A percentile compares a stretch with the other conserved stretches of the same genome.
Evolutionary conservation across 1,284 basidiomycete genomes (phyloP).

Genomic region (Ustilago xerochloae): DNA sequence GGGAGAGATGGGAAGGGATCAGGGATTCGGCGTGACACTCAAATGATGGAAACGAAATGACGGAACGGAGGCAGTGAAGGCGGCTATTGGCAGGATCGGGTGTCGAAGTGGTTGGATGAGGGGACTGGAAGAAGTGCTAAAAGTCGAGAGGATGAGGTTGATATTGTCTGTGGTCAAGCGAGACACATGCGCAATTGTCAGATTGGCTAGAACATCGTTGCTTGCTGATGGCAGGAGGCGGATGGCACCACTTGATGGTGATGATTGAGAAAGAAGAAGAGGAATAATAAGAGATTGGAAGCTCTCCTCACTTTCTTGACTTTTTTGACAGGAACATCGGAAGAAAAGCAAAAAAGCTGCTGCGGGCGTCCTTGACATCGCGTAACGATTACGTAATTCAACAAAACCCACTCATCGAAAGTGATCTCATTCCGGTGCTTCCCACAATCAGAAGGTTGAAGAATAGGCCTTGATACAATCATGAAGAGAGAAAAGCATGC

Average conservation of each 20-base stretch:
- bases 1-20: neutral
- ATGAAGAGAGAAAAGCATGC: too few species aligned
- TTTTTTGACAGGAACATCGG: slow-evolving; percentile 10
- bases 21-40: neutral
- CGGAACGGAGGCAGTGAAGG: too few species aligned
- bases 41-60: neutral
- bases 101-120: too few species aligned
- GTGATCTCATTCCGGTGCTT: too few species aligned
- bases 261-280: slow-evolving; percentile 1
- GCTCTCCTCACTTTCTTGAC: neutral
- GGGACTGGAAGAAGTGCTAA: neutral
- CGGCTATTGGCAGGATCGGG: too few species aligned
- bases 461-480: too few species aligned
- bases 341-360: slow-evolving; percentile 1
- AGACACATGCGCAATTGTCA: neutral
- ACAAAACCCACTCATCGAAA: neutral
- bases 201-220: neutral
- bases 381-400: slow-evolving; percentile 19
- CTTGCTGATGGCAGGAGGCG: neutral
- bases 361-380: neutral
- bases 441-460: too few species aligned
- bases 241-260: neutral
- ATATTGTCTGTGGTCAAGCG: neutral
- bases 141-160: neutral
- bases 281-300: neutral